phyloP scores from a whole-genome alignment of 495 filamentous ascomycete species.

The Tetracladium setigerum region DNA sequence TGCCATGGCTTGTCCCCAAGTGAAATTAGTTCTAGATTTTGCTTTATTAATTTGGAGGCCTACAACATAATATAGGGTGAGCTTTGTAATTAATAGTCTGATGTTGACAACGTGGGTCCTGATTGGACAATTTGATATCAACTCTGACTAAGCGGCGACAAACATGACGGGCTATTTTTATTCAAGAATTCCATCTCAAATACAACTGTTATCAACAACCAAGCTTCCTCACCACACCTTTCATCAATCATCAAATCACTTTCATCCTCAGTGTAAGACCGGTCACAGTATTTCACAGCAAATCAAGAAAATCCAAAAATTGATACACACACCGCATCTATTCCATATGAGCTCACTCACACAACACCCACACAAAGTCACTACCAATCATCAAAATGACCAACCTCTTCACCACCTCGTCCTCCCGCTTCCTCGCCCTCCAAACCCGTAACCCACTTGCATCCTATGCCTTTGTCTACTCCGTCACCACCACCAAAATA shows the following conservation, averaged over 20 bases:
- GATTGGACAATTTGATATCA: slow-evolving; percentile 22
- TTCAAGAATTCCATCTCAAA: slow-evolving; percentile 12
- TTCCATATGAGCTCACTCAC: background rate
- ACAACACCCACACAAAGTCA: background rate
- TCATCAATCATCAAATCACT: background rate
- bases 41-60: background rate
- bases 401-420: slow-evolving; percentile 19
- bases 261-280: background rate
- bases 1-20: slow-evolving; percentile 3
- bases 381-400: background rate
- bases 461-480: slow-evolving; percentile 50
- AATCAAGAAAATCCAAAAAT: background rate
- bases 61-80: background rate
- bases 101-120: background rate
- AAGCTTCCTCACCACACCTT: background rate
- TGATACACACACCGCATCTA: background rate
- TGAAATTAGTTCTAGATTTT: background rate
- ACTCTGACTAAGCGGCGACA: background rate
- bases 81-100: background rate
- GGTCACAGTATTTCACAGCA: background rate
- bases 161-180: background rate
- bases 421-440: slow-evolving; percentile 50
- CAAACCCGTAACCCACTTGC: slow-evolving; percentile 41
- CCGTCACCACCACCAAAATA: slow-evolving; percentile 53
- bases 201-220: background rate